These are phyloP conservation scores for Yarrowia yakushimensis DNA, from an alignment of 805 yeast genomes.

Conservation along the genomic window DNA sequence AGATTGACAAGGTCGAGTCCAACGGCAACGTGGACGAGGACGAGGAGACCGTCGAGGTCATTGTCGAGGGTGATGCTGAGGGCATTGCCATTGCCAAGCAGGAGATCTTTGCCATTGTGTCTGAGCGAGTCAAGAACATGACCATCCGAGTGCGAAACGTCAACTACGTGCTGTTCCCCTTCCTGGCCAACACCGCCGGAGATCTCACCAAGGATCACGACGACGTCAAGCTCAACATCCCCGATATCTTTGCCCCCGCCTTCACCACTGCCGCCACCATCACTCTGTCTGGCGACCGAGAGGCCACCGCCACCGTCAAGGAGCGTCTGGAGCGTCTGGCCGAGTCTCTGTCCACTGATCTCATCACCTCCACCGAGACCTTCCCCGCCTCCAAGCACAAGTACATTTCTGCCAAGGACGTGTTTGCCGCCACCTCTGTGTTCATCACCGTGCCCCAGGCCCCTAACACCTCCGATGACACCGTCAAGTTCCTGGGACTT, in stretches of 20 bases:
- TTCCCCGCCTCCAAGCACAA: constrained; percentile 70
- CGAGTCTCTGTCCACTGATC: constrained; percentile 44
- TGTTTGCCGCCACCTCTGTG: constrained; percentile 37
- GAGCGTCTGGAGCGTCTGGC: constrained; percentile 48
- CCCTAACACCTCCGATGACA: constrained; percentile 45
- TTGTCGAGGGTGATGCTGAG: constrained; percentile 78
- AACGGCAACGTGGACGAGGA: constrained; percentile 44
- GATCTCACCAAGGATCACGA: constrained; percentile 35
- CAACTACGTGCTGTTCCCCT: constrained; percentile 33
- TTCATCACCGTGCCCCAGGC: constrained; percentile 33
- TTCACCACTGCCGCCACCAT: constrained; percentile 40
- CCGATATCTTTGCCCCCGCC: constrained; percentile 26
- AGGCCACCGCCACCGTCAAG: constrained; percentile 55
- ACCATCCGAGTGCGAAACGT: constrained; percentile 31
- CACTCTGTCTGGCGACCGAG: constrained; percentile 67
- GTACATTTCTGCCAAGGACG: constrained; percentile 45
- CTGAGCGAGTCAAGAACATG: constrained; percentile 58
- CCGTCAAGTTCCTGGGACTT: constrained; percentile 58
- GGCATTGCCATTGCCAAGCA: constrained; percentile 72
- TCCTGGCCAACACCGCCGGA: constrained; percentile 38
- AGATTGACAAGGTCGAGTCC: constrained; percentile 47
- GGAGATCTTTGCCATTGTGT: constrained; percentile 67
- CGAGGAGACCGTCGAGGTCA: constrained; percentile 57
- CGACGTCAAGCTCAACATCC: constrained; percentile 32
- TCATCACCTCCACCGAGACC: constrained; percentile 52